These are phyloP conservation scores for Naganishia vishniacii DNA, from an alignment of 768 basidiomycete species.

Conservation along the genomic window DNA sequence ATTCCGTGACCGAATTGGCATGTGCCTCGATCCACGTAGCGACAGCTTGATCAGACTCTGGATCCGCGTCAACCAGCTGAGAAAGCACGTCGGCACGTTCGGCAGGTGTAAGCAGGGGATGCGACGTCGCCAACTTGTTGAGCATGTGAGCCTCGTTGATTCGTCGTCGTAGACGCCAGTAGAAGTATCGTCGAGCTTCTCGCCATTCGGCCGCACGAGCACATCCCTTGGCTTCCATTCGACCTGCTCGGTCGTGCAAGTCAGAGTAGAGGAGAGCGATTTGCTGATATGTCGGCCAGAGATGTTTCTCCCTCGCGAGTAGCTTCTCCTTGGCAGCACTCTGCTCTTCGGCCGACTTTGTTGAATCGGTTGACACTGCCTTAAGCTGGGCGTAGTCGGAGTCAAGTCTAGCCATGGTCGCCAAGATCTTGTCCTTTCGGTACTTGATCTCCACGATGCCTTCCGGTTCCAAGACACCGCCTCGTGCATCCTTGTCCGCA, in stretches of 20 bases:
- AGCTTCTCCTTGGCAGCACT: constrained; percentile 64
- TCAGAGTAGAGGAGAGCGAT: constrained; percentile 91
- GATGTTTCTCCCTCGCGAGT: constrained; percentile 66
- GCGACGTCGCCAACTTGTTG: constrained; percentile 59
- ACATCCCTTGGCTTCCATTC: constrained; percentile 97
- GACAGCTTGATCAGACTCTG: constrained; percentile 57
- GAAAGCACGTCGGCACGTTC: constrained; percentile 64
- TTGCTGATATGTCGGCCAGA: constrained; percentile 88
- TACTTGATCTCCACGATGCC: constrained; percentile 77
- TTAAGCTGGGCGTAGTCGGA: constrained; percentile 73
- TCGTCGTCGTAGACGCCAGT: constrained; percentile 72
- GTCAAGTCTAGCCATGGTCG: constrained; percentile 90
- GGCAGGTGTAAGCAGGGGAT: constrained; percentile 64
- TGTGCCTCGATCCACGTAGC: constrained; percentile 63
- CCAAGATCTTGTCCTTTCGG: constrained; percentile 84
- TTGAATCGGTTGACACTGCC: constrained; percentile 67
- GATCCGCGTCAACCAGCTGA: constrained; percentile 57
- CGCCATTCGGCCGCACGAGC: constrained; percentile 83
- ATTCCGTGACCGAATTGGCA: constrained; percentile 61
- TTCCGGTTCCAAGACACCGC: constrained; percentile 91
- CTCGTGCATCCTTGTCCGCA: constrained; percentile 89
- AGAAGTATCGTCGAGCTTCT: constrained; percentile 80
- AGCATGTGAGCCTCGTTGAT: constrained; percentile 51
- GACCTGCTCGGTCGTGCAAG: constrained; percentile 82
- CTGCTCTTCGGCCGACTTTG: constrained; percentile 69